Base-by-base conservation (phyloP, 106 monocot species). In the Dactylorhiza incarnata region DNA sequence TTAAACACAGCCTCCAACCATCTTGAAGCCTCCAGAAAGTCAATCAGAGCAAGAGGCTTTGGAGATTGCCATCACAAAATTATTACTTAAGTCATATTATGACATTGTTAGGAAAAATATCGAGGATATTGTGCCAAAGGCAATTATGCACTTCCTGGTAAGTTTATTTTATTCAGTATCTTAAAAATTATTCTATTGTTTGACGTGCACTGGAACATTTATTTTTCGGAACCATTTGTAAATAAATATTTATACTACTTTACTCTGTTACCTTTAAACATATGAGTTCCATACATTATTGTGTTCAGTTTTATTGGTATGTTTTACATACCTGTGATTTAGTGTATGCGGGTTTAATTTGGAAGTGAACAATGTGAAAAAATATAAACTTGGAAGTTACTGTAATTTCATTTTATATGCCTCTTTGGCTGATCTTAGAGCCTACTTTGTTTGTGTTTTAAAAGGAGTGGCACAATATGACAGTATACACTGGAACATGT, bases 61-160 rank as follows among this genome's bases (percentile, higher is more conserved):
- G 63, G 97, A 91, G 83, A 91, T 99, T 81, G 74, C 84, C 73
- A 89, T 94, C 44, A 91, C 90, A 75, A 99, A 99, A 78, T 73
- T 94, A 46, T 76, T 99, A 44, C 65, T 94, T 77, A 89, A 86
- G 83, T 99, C 97, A 62, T 99, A 99, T 76, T 97, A 94, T 85
- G 89, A 99, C 45, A 99, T 99, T 80, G 97, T 91, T 7, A 89
- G 91, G 62, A 99, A 94, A 76, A 99, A 85, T 82, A 86, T 99
- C 26, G 93, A 99, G 74, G 97, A 94, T 78, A 80, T 80, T 75
- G 88, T 99, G 24, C 99, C 99, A 7, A 99, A 99, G 79, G 94
- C 94, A 44, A 90, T 99, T 29, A 99, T 99, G 99, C 99, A 99
- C 22, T 99, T 99, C 75, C 85, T 99, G 91, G 99, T 99, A 86